phyloP scores from a whole-genome alignment of 2,329 filamentous ascomycete species.

The Fusarium sp. region DNA sequence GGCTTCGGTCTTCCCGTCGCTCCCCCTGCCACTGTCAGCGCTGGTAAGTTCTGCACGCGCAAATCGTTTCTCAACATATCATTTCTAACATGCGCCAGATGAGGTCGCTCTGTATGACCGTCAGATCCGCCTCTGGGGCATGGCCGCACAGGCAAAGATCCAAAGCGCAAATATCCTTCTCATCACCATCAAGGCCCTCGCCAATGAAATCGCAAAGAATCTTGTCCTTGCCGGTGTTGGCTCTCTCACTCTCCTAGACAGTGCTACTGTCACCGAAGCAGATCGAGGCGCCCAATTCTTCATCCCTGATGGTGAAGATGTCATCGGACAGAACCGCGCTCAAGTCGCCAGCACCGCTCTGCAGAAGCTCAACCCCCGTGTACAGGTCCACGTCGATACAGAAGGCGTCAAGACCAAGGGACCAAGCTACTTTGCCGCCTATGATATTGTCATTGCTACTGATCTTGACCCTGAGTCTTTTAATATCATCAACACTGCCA shows the following conservation, averaged over 20 bases:
- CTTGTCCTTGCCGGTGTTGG: constrained; percentile 93
- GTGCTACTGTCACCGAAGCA: constrained; percentile 76
- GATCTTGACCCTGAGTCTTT: constrained; percentile 81
- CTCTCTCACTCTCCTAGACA: constrained; percentile 88
- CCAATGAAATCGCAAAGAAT: constrained; percentile 97
- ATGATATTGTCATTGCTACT: constrained; percentile 89
- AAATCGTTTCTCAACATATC: background rate
- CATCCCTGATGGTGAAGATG: constrained; percentile 69
- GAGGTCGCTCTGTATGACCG: constrained; percentile 98
- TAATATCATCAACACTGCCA: constrained; percentile 84
- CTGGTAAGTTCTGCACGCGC: constrained; percentile 42
- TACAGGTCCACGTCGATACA: constrained; percentile 76
- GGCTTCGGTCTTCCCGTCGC: constrained; percentile 35
- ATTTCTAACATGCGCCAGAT: constrained; percentile 61
- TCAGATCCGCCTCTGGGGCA: constrained; percentile 96
- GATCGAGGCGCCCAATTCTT: constrained; percentile 89
- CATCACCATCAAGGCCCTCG: constrained; percentile 86
- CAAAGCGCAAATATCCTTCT: constrained; percentile 90
- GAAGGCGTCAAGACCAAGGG: constrained; percentile 73
- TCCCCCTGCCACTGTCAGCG: constrained; percentile 44
- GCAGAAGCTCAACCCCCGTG: constrained; percentile 88
- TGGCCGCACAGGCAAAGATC: constrained; percentile 92
- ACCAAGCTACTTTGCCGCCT: constrained; percentile 78
- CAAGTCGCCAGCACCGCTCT: constrained; percentile 81
- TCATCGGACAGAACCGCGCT: constrained; percentile 85